A percentile compares a stretch with the other conserved stretches of the same genome.
Conservation (phyloP, 805 yeast genomes). For the Debaryomyces hansenii region DNA sequence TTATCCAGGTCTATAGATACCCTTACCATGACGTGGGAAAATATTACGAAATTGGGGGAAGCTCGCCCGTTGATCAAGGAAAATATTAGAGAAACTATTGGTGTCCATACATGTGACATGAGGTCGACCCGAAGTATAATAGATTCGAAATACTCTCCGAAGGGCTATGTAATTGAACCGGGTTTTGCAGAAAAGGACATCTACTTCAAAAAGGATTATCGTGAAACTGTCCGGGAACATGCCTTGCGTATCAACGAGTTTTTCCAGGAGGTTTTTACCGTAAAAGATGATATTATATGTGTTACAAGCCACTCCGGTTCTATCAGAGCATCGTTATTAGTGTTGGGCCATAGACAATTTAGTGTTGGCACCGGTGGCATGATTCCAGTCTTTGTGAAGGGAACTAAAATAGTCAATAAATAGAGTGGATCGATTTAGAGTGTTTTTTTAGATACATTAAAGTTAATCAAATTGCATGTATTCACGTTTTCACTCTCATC, state of each 20-base stretch:
- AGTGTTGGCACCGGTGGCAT: conserved; percentile 56
- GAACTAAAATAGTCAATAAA: conserved; percentile 15
- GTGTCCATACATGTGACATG: conserved; percentile 52
- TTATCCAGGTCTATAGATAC: conserved; percentile 53
- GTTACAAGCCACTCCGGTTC: conserved; percentile 55
- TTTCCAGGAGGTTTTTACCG: conserved; percentile 36
- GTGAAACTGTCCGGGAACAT: conserved; percentile 44
- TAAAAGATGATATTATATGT: conserved; percentile 28
- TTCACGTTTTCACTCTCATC: no score
- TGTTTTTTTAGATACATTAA: no score
- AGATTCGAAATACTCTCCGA: conserved; percentile 36
- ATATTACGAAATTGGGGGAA: conserved; percentile 19
- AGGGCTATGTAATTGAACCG: conserved; percentile 42
- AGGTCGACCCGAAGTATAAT: conserved; percentile 38
- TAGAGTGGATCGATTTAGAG: no score
- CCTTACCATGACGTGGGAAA: conserved; percentile 47
- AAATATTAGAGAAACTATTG: conserved; percentile 48
- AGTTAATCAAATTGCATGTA: no score
- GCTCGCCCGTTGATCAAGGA: conserved; percentile 43
- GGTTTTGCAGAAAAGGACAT: conserved; percentile 49
- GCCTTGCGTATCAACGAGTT: conserved; percentile 34
- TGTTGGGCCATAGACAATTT: conserved; percentile 48
- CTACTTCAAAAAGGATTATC: conserved; percentile 35
- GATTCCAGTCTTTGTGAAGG: conserved; percentile 55
- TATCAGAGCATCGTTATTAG: conserved; percentile 48